These are phyloP conservation scores for Mucuna pruriens DNA, from an alignment of 306 rosid genomes.

Conservation along the genomic window DNA sequence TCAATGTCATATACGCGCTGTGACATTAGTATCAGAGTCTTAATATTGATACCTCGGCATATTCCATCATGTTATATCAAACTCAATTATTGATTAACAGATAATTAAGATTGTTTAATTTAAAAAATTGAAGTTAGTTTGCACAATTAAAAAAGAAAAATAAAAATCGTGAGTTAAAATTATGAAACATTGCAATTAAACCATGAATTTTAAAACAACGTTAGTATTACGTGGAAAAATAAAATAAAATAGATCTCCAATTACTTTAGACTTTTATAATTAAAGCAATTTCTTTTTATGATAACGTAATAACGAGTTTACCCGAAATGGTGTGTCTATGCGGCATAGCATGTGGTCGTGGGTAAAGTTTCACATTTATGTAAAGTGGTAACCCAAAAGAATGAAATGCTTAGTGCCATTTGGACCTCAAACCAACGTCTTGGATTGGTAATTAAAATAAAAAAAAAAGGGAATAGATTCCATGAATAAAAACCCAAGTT, in stretches of 20 bases:
- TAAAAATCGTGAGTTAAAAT: no score
- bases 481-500: constrained; percentile 41
- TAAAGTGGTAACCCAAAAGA: not conserved
- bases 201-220: no score
- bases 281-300: not conserved
- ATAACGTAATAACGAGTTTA: not conserved
- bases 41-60: no score
- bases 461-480: constrained; percentile 26
- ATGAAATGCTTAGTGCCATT: not conserved
- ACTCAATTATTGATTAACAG: no score
- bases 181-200: no score
- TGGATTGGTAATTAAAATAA: constrained; percentile 28
- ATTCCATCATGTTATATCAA: no score
- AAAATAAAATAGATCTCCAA: not conserved
- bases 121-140: no score
- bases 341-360: constrained; percentile 35
- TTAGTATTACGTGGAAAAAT: not conserved
- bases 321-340: constrained; percentile 18
- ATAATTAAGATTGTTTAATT: no score
- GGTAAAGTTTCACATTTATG: constrained; percentile 38
- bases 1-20: no score
- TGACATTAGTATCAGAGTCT: no score
- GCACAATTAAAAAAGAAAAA: no score
- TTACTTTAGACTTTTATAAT: not conserved
- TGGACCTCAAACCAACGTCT: constrained; percentile 38